These are phyloP conservation scores for Diaporthe eres DNA, from an alignment of 2,329 filamentous ascomycete genomes.

Conservation along the genomic window DNA sequence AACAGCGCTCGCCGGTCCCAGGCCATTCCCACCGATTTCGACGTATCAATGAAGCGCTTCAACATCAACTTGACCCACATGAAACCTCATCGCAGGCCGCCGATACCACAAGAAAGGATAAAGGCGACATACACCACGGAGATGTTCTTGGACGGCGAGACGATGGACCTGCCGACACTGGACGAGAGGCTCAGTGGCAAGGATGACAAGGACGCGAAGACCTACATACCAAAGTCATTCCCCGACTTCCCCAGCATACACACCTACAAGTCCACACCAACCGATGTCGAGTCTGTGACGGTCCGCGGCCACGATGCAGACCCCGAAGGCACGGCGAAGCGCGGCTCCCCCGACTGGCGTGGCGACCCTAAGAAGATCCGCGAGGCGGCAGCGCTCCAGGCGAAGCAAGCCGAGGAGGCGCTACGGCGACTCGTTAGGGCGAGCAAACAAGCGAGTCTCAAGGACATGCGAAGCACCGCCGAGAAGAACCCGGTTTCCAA, in stretches of 20 bases:
- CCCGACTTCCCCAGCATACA: conserved; percentile 75
- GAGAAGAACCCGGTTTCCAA: conserved; percentile 66
- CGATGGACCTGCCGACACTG: conserved; percentile 60
- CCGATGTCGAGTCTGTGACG: conserved; percentile 54
- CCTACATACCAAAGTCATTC: conserved; percentile 71
- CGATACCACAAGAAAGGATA: conserved; percentile 58
- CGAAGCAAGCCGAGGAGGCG: conserved; percentile 74
- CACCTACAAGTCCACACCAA: conserved; percentile 73
- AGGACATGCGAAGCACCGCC: conserved; percentile 71
- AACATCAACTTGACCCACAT: conserved; percentile 66
- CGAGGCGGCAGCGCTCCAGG: conserved; percentile 71
- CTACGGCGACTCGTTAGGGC: conserved; percentile 71
- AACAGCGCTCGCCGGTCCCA: conserved; percentile 65
- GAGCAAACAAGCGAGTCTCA: conserved; percentile 75
- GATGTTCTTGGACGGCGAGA: conserved; percentile 53
- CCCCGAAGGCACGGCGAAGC: conserved; percentile 43
- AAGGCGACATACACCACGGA: conserved; percentile 55
- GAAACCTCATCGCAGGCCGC: conserved; percentile 69
- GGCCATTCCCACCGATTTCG: conserved; percentile 71
- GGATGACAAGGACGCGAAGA: conserved; percentile 67
- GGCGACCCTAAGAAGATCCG: conserved; percentile 71
- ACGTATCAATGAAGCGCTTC: conserved; percentile 64
- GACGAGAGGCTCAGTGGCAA: conserved; percentile 71
- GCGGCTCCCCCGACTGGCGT: conserved; percentile 48
- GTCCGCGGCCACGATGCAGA: conserved; percentile 46